Evolutionary conservation across 352 stramenopile species (phyloP).

Genomic region (Pythium volutum): DNA sequence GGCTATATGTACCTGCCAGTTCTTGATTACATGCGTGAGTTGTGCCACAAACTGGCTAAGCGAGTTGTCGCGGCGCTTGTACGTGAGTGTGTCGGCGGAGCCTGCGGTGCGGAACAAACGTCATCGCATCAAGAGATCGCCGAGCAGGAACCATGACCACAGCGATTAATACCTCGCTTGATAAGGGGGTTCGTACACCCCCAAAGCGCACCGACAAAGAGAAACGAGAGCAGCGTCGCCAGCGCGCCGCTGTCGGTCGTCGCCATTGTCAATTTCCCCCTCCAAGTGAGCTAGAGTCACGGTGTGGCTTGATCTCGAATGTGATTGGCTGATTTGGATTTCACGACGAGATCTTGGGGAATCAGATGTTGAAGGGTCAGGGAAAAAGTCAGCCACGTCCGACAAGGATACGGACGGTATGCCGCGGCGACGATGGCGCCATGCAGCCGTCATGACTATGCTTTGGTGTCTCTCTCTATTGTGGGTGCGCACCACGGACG

Average conservation of each 20-base stretch:
- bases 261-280: background rate
- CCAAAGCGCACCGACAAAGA: constrained; percentile 83
- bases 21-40: constrained; percentile 45
- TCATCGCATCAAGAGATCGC: background rate
- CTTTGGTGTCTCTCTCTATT: constrained; percentile 2
- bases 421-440: background rate
- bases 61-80: constrained; percentile 62
- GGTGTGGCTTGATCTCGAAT: background rate
- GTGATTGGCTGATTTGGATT: constrained; percentile 8
- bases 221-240: constrained; percentile 65
- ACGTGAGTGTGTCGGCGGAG: constrained; percentile 46
- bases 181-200: constrained; percentile 86
- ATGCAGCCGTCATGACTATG: background rate
- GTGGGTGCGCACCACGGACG: constrained; percentile 5
- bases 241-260: constrained; percentile 6
- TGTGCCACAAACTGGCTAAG: constrained; percentile 45
- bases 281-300: background rate
- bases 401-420: background rate
- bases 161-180: constrained; percentile 49
- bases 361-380: constrained; percentile 16
- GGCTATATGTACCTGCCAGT: constrained; percentile 86
- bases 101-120: constrained; percentile 34
- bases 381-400: background rate
- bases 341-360: background rate
- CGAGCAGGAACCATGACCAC: background rate